These are phyloP conservation scores for Solanum chilense DNA, from an alignment of 257 asterid genomes.

Conservation along the genomic window DNA sequence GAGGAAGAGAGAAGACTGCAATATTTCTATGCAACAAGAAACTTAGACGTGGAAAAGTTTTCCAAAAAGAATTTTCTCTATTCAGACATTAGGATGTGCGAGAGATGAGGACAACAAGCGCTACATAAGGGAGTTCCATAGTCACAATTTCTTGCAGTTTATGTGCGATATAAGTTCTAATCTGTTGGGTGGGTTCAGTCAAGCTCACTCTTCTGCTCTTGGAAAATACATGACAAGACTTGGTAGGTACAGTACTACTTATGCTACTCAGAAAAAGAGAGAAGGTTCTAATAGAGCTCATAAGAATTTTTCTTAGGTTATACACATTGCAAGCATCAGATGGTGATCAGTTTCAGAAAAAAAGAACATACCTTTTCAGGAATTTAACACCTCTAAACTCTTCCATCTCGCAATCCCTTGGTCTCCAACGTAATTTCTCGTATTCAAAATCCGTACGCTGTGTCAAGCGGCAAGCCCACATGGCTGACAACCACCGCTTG, in stretches of 20 bases:
- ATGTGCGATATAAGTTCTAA: not conserved
- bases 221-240: not conserved
- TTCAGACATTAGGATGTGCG: not conserved
- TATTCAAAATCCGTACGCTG: constrained; percentile 82
- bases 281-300: not conserved
- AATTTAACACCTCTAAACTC: constrained; percentile 59
- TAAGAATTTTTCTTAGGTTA: not conserved
- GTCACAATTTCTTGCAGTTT: not conserved
- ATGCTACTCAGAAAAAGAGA: not conserved
- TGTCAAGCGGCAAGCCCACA: constrained; percentile 97
- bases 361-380: constrained; percentile 41
- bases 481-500: constrained; percentile 81
- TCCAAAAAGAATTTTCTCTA: not conserved
- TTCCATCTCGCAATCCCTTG: constrained; percentile 64
- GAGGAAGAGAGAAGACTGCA: not conserved
- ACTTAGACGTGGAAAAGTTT: not conserved
- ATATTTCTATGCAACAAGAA: not conserved
- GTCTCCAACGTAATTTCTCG: constrained; percentile 78
- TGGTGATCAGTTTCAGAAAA: not conserved
- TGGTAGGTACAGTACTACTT: not conserved
- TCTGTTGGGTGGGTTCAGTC: not conserved
- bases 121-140: not conserved
- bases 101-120: not conserved
- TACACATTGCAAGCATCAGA: not conserved
- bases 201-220: not conserved